Percentiles rank a stretch among this genome's conserved stretches.
Evolutionary conservation across 116 monocot genomes (phyloP).

Genomic region (Cymodocea nodosa): DNA sequence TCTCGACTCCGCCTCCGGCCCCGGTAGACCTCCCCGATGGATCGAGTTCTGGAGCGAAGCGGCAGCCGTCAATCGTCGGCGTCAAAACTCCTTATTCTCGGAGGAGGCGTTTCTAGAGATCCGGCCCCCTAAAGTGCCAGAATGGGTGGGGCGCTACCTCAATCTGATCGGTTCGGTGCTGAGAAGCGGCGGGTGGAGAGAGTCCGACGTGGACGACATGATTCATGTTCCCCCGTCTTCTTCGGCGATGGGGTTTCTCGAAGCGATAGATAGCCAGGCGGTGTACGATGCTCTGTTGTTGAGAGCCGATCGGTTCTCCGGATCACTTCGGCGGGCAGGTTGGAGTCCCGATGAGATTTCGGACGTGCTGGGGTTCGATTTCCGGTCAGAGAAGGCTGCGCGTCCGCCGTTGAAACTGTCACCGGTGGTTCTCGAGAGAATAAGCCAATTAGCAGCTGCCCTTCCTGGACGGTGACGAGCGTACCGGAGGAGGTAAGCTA

Average conservation of each 20-base stretch:
- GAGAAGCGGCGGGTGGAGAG: conserved; percentile 53
- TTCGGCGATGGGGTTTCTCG: conserved; percentile 8
- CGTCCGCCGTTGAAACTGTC: conserved; percentile 33
- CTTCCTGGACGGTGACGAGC: conserved; percentile 2
- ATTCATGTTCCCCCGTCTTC: conserved; percentile 27
- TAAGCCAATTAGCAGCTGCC: conserved; percentile 39
- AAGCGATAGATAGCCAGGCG: conserved; percentile 30
- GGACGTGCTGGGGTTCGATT: conserved; percentile 47
- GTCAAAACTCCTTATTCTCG: conserved; percentile 5
- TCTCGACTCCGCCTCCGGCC: conserved; percentile 9
- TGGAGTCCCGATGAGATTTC: conserved; percentile 71
- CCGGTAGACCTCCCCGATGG: conserved; percentile 38
- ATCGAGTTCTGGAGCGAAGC: conserved; percentile 98
- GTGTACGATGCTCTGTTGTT: conserved; percentile 53
- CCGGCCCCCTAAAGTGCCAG: conserved; percentile 14
- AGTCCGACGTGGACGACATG: conserved; percentile 65
- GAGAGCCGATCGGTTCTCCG: conserved; percentile 59
- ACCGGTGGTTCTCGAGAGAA: conserved; percentile 35
- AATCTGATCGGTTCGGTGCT: conserved; percentile 48
- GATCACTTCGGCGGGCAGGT: conserved; percentile 57
- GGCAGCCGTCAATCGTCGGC: conserved; percentile 29
- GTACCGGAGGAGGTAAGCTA: not conserved
- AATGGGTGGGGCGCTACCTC: conserved; percentile 19
- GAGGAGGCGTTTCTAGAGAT: conserved; percentile 23
- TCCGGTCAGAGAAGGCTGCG: conserved; percentile 15